A percentile compares a stretch with the other conserved stretches of the same genome.
These are phyloP conservation scores for Penicillium bialowiezense DNA, from an alignment of 495 filamentous ascomycete genomes.

Conservation along the genomic window DNA sequence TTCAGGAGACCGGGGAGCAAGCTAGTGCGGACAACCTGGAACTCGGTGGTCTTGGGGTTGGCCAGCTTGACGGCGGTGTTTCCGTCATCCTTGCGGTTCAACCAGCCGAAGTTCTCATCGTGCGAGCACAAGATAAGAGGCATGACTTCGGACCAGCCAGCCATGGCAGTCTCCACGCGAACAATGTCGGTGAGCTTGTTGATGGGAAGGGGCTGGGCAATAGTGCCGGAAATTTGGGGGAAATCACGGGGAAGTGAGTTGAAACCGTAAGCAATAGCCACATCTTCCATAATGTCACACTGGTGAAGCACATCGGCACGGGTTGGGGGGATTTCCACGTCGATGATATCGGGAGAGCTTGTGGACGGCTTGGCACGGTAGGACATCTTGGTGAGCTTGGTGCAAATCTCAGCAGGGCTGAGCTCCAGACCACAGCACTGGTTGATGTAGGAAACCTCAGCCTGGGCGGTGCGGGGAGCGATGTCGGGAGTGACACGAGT, in stretches of 20 bases:
- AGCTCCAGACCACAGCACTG: conserved; percentile 79
- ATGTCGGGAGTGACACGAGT: conserved; percentile 79
- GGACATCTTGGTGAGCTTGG: conserved; percentile 81
- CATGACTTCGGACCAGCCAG: conserved; percentile 95
- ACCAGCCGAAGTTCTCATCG: conserved; percentile 96
- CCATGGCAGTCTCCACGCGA: conserved; percentile 85
- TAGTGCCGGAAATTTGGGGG: conserved; percentile 77
- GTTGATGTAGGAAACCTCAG: conserved; percentile 90
- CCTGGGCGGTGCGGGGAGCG: conserved; percentile 67
- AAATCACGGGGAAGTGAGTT: conserved; percentile 84
- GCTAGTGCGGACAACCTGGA: conserved; percentile 91
- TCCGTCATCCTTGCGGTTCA: conserved; percentile 89
- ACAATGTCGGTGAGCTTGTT: conserved; percentile 96
- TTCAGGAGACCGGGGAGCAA: conserved; percentile 90
- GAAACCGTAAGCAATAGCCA: conserved; percentile 93
- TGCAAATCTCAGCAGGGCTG: conserved; percentile 67
- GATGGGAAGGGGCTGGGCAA: conserved; percentile 82
- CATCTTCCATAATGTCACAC: conserved; percentile 98
- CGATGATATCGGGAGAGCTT: conserved; percentile 61
- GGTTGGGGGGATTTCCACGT: conserved; percentile 80
- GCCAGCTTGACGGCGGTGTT: conserved; percentile 80
- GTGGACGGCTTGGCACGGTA: conserved; percentile 70
- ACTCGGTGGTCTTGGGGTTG: conserved; percentile 95
- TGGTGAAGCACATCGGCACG: conserved; percentile 94
- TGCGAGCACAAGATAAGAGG: conserved; percentile 96